Base-by-base conservation (phyloP, 768 basidiomycete species). In the Suillus variegatus region DNA sequence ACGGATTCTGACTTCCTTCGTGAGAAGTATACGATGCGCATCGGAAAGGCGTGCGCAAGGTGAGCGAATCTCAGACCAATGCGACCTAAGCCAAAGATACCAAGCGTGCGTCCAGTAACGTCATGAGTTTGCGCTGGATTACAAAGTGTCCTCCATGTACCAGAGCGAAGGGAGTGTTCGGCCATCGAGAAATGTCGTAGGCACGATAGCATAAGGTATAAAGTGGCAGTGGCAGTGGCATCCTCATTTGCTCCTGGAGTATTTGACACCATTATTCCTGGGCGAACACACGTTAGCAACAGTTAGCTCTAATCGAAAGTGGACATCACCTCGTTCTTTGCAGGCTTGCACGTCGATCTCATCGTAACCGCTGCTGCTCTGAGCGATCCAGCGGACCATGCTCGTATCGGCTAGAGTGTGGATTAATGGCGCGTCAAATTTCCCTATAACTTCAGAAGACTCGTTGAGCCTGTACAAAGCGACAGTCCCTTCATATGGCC, bases 311-410 rank as follows among this genome's bases (percentile, higher is more conserved):
- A 16, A 18, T 7, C 12, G 49, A n/a, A n/a, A 40, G 3, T n/a
- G 22, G 44, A 68, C 76, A 18, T 43, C 69, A 89, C 91, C 91
- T 75, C 83, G 83, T 22, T 82, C 85, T 73, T 86, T 91, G 75
- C 88, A 88, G 2, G 88, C 89, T 28, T 79, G 78, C 22, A 93
- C 86, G 71, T 94, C 90, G 65, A 95, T 88, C 63, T 88, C 86
- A 74, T 95, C 93, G 71, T 95, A 95, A 0, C 94, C 93, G 0
- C 93, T 91, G 12, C 93, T 93, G 65, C 93, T 94, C 76, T 94
- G 93, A 7, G 88, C 90, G 71, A 95, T 91, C 88, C 89, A 93
- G 73, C 88, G 88, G 61, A 94, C 83, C 28, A 78, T 81, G 1
- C 79, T 67, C 28, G 79, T 80, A 22, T 61, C 66, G 1, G 93